Evolutionary conservation across 306 rosid genomes (phyloP).

Genomic region (Coriaria nepalensis): DNA sequence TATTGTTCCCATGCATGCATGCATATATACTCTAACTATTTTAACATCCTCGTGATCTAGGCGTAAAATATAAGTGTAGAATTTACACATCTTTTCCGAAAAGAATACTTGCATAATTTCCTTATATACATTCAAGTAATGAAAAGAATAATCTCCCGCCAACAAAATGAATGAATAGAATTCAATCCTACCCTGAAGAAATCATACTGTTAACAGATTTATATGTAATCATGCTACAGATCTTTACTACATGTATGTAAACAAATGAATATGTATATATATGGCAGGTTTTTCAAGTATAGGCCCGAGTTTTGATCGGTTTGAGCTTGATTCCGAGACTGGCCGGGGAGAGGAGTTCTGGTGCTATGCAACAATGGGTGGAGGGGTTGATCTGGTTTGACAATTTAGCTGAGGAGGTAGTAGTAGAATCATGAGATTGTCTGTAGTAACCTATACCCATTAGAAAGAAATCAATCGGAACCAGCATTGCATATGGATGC

Average conservation of each 20-base stretch:
- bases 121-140: too few relatives aligned
- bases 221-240: too few relatives aligned
- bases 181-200: too few relatives aligned
- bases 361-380: conserved; percentile 39
- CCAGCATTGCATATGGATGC: conserved; percentile 63
- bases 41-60: too few relatives aligned
- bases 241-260: not conserved
- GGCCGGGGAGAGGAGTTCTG: conserved; percentile 59
- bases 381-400: conserved; percentile 57
- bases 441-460: conserved; percentile 60
- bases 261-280: not conserved
- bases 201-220: too few relatives aligned
- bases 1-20: too few relatives aligned
- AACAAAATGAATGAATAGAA: too few relatives aligned
- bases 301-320: conserved; percentile 65
- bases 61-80: too few relatives aligned
- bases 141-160: too few relatives aligned
- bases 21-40: too few relatives aligned
- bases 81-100: too few relatives aligned
- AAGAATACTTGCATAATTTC: too few relatives aligned
- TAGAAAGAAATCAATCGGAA: conserved; percentile 59
- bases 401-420: conserved; percentile 42
- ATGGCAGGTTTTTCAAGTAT: conserved; percentile 4
- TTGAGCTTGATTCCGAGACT: conserved; percentile 72
- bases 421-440: conserved; percentile 23